A percentile compares a stretch with the other conserved stretches of the same genome.
phyloP scores from a whole-genome alignment of 2,329 filamentous ascomycete species.

The Tricladium varicosporioides region DNA sequence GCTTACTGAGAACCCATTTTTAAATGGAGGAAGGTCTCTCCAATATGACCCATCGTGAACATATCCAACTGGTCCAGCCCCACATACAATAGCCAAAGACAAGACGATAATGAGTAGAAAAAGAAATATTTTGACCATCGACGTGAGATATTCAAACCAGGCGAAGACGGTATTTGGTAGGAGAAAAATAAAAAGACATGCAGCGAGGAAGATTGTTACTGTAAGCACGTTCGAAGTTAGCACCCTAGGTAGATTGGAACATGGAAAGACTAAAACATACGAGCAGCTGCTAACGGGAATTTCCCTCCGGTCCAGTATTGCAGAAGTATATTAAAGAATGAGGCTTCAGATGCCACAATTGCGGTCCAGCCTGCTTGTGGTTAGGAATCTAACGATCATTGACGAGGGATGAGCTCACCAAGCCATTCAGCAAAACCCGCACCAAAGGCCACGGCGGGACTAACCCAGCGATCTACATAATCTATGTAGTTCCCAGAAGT shows the following conservation, averaged over 20 bases:
- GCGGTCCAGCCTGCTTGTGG: slow-evolving; percentile 26
- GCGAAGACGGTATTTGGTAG: slow-evolving; percentile 31
- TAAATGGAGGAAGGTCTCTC: slow-evolving; percentile 34
- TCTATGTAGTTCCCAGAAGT: slow-evolving; percentile 34
- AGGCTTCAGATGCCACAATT: slow-evolving; percentile 29
- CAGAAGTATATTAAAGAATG: slow-evolving; percentile 27
- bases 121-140: slow-evolving; percentile 38
- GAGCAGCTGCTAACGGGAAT: too few relatives aligned
- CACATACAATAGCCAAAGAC: slow-evolving; percentile 38
- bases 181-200: slow-evolving; percentile 18
- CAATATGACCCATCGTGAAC: slow-evolving; percentile 34
- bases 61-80: slow-evolving; percentile 38
- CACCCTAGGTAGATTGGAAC: slow-evolving; percentile 19
- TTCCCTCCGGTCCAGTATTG: slow-evolving; percentile 26
- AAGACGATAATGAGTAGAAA: slow-evolving; percentile 38
- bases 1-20: slow-evolving; percentile 35
- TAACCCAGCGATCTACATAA: slow-evolving; percentile 18
- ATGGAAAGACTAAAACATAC: too few relatives aligned
- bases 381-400: not conserved
- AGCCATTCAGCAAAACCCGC: slow-evolving; percentile 37
- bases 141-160: slow-evolving; percentile 38
- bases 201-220: slow-evolving; percentile 20
- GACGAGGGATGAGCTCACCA: not conserved
- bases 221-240: not conserved
- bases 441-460: slow-evolving; percentile 14